Percentiles rank a stretch among this genome's conserved stretches.
Evolutionary conservation across 2,329 filamentous ascomycete genomes (phyloP).

Genomic region (Teratosphaeriaceae sp.): DNA sequence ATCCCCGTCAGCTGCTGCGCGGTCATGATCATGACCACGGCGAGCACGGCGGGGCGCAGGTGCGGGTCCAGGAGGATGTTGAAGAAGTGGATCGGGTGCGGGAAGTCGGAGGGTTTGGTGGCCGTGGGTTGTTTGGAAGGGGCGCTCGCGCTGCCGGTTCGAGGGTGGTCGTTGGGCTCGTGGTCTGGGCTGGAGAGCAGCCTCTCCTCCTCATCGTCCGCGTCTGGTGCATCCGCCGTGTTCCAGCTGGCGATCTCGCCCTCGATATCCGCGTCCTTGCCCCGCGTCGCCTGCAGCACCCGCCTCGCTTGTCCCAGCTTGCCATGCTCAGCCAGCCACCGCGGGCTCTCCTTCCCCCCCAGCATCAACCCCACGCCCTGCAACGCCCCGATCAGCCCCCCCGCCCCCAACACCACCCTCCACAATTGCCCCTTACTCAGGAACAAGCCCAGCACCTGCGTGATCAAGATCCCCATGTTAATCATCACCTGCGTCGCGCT

Average conservation of each 20-base stretch:
- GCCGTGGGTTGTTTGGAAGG: neutral
- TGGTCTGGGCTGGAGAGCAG: slow-evolving; percentile 45
- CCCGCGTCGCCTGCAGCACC: slow-evolving; percentile 69
- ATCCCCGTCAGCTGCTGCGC: slow-evolving; percentile 87
- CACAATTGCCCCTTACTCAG: slow-evolving; percentile 72
- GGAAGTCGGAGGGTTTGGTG: neutral
- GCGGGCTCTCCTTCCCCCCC: slow-evolving; percentile 74
- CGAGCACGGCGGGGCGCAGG: slow-evolving; percentile 75
- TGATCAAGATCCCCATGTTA: slow-evolving; percentile 75
- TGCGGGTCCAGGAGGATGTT: slow-evolving; percentile 59
- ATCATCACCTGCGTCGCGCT: slow-evolving; percentile 86
- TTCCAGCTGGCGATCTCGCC: slow-evolving; percentile 59
- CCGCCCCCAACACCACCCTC: slow-evolving; percentile 74
- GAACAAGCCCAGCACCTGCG: slow-evolving; percentile 82
- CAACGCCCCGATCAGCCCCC: slow-evolving; percentile 58
- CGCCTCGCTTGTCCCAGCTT: slow-evolving; percentile 55
- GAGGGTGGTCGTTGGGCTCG: slow-evolving; percentile 9
- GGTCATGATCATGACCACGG: slow-evolving; percentile 87
- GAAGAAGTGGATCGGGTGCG: slow-evolving; percentile 32
- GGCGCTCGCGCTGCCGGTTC: neutral
- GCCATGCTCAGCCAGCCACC: slow-evolving; percentile 70
- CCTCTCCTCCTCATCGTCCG: slow-evolving; percentile 60
- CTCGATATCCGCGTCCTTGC: slow-evolving; percentile 59
- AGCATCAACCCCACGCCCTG: slow-evolving; percentile 66
- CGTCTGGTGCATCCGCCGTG: slow-evolving; percentile 21